Base-by-base conservation (phyloP, 805 yeast genomes). In the Middelhovenomyces tepae region DNA sequence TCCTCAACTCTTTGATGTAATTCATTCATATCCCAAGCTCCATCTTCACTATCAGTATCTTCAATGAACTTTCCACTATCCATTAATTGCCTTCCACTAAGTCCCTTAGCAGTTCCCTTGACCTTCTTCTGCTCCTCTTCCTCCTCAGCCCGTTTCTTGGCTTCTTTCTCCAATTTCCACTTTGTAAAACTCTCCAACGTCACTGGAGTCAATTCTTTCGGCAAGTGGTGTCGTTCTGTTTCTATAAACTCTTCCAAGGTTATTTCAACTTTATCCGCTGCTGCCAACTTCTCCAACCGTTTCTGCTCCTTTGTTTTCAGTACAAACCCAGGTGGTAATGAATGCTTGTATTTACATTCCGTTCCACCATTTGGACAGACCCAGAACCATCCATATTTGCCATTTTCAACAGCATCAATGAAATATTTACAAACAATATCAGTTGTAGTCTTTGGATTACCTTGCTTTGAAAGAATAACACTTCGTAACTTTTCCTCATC, bases 331-430 rank as follows among this genome's bases (percentile, higher is more conserved):
- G 93, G 87, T 25, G 99, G 99, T 52, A 91, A 68, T 6, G 96
- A 81, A 60, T 91, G 99, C 59, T 74, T 78, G 65, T 91, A 91
- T 66, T 79, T 89, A 73, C 99, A 91, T 40, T 74, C 79, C 40
- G 80, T 75, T 45, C 95, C 96, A 25, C 89, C 87, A 47, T 84
- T 84, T 17, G 98, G 98, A 65, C 98, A 91, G 14, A 71, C 69
- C 98, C 98, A 91, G 61, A 91, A 87, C 98, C 98, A 91, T 53
- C 98, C 98, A 56, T 91, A 91, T 55, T 89, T 89, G 38, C 89
- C 91, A 53, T 86, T 85, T 55, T 91, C 99, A 37, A 91, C 96
- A 0, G 98, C 97, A 39, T 86, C 95, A 45, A 91, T 83, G 63
- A 91, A 93, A 59, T 59, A 75, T 57, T 87, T 91, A 71, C 99